These are phyloP conservation scores for Scutellaria minor DNA, from an alignment of 257 asterid genomes.

Conservation along the genomic window DNA sequence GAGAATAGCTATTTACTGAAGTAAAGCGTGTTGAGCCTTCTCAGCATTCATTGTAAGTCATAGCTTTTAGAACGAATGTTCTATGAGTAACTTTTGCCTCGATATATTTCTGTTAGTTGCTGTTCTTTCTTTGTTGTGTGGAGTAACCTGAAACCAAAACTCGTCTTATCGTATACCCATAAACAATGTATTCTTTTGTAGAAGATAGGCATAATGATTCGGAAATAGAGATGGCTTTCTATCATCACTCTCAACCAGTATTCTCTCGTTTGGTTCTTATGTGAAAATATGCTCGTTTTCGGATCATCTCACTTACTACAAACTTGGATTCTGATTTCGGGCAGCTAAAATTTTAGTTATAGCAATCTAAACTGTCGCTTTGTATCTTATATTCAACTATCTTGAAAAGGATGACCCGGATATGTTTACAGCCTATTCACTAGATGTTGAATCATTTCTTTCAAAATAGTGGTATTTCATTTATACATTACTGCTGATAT, in stretches of 20 bases:
- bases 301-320: neutral
- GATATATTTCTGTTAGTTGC: constrained; percentile 40
- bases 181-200: constrained; percentile 42
- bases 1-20: neutral
- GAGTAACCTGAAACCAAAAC: constrained; percentile 28
- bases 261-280: constrained; percentile 22
- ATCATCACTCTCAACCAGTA: constrained; percentile 18
- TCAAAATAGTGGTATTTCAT: neutral
- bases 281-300: neutral
- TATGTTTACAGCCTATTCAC: neutral
- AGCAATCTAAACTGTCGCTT: neutral
- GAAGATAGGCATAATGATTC: constrained; percentile 37
- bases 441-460: neutral
- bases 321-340: constrained; percentile 5
- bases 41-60: constrained; percentile 29
- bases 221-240: constrained; percentile 11
- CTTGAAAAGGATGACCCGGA: neutral
- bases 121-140: constrained; percentile 33
- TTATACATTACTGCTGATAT: neutral
- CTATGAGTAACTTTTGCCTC: constrained; percentile 36
- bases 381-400: neutral
- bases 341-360: constrained; percentile 1
- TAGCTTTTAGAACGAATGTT: constrained; percentile 52
- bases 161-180: constrained; percentile 33
- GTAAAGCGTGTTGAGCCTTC: neutral